Evolutionary conservation across 1,284 basidiomycete genomes (phyloP).

Genomic region (Neonothopanus nambi): DNA sequence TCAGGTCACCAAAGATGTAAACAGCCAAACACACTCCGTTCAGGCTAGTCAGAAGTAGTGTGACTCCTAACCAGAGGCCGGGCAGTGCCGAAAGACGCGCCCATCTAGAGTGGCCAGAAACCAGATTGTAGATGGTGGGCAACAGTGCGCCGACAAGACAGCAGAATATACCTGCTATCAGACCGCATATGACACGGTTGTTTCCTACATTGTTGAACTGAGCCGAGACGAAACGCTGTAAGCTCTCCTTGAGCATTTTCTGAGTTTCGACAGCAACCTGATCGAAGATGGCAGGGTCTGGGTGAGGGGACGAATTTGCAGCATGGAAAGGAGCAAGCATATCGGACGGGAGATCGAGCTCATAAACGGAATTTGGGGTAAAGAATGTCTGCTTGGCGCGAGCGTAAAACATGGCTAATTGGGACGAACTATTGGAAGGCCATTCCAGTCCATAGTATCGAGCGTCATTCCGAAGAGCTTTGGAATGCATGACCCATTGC

Average conservation of each 20-base stretch:
- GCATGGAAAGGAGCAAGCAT: slow-evolving; percentile 64
- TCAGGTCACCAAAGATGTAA: slow-evolving; percentile 78
- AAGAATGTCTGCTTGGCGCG: slow-evolving; percentile 79
- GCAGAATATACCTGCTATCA: slow-evolving; percentile 55
- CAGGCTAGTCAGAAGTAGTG: slow-evolving; percentile 59
- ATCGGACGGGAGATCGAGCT: slow-evolving; percentile 67
- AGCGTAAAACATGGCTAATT: slow-evolving; percentile 68
- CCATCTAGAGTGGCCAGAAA: slow-evolving; percentile 47
- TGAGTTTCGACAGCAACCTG: slow-evolving; percentile 57
- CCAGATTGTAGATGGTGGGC: slow-evolving; percentile 53
- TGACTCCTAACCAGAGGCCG: slow-evolving; percentile 69
- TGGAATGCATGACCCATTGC: slow-evolving; percentile 53
- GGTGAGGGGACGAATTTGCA: slow-evolving; percentile 46
- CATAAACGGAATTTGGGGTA: slow-evolving; percentile 64
- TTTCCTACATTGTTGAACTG: slow-evolving; percentile 79
- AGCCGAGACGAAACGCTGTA: slow-evolving; percentile 66
- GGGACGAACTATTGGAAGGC: slow-evolving; percentile 47
- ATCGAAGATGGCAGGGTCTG: slow-evolving; percentile 64
- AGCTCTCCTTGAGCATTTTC: slow-evolving; percentile 60
- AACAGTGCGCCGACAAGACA: slow-evolving; percentile 47
- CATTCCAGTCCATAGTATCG: slow-evolving; percentile 32
- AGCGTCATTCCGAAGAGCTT: slow-evolving; percentile 34
- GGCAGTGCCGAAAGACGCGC: slow-evolving; percentile 61
- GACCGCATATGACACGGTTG: slow-evolving; percentile 66
- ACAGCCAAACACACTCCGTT: slow-evolving; percentile 74